Evolutionary conservation across 1,284 basidiomycete species (phyloP), one percentile per base, ranked within the genome.

Genomic region (Leccinum insigne): DNA sequence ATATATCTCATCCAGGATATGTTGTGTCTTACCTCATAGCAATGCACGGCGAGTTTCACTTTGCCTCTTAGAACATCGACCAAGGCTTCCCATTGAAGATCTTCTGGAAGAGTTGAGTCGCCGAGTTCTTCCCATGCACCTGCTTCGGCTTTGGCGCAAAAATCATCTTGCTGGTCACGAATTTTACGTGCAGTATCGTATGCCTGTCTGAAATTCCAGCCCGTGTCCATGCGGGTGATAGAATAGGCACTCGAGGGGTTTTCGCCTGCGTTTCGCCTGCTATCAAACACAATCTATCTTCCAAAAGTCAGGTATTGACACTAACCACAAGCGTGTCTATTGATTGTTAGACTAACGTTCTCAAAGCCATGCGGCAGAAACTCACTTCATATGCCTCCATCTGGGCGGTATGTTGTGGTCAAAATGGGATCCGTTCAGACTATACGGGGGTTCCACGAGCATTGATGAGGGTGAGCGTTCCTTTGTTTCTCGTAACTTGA

Each of bases 171-270:
- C 58, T 83, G 80, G 26, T 83, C 78, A 75, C 88, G 90, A 64
- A 95, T 78, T 70, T 87, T 84, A 35, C 85, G 83, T 1, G 94
- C 95, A 70, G 89, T 83, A 60, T 86, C 84, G 71, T 85, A 87
- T 13, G 86, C 86, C 35, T 81, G 78, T 56, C 88, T 84, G 69
- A 88, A 79, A 7, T 85, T 79, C 88, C 88, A 91, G 64, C 85
- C 80, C 4, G 81, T 79, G 70, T 91, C 89, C 85, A 89, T 88
- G 60, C 89, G 83, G 62, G 79, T 79, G 26, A 79, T 80, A 21
- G 76, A 79, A 60, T 76, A 76, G 5, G 58, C 61, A 1, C 67
- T 29, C 16, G 70, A 71, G 5, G 73, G 74, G 61, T 77, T 76
- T 65, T 76, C 74, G 18, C 74, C 75, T 76, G 47, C 11, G 9